Base-by-base conservation (phyloP, 192 early-diverging fungal genomes). In the Coemansia sp. region DNA sequence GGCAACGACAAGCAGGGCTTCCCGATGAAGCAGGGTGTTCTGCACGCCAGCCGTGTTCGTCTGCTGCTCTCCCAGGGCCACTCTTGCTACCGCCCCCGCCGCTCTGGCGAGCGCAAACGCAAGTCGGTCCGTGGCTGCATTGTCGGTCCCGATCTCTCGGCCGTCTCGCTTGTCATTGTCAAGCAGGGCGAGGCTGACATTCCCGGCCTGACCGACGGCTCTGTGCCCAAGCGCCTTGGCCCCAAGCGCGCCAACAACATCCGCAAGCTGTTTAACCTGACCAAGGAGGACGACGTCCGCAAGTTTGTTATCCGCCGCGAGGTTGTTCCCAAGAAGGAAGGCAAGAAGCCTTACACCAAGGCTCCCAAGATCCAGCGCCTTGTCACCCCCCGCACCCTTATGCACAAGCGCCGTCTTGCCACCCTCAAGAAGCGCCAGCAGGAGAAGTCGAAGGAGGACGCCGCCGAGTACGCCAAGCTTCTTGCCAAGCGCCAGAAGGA, bases 1-100 rank as follows among this genome's bases (percentile, higher is more conserved):
- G 97, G 97, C 75, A 98, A 99, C 91, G 97, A 99, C 89, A 99
- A 99, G 91, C 93, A 95, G 86, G 93, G 93, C 84, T 99, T 99
- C 94, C 97, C 97, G 71, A 99, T 99, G 97, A 99, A 98, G 91
- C 97, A 99, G 88, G 97, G 97, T 94, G 93, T 99, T 69, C 80
- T 86, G 71, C 73, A 87, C 51, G 87, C 87, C 51, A 73, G 85
- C 79, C 91, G 91, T 86, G 90, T 90, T 68, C 87, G 89, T 58
- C 85, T 93, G 74, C 86, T 93, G 75, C 84, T 93, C 72, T 88
- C 90, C 71, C 89, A 93, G 85, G 97, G 97, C 71, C 95, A 97
- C 92, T 97, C 96, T 68, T 98, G 95, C 91, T 99, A 95, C 90
- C 94, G 96, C 73, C 89, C 93, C 74, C 94, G 97, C 82, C 92